Evolutionary conservation across 352 stramenopile genomes (phyloP).

Genomic region (Globisporangium recalcitrans): DNA sequence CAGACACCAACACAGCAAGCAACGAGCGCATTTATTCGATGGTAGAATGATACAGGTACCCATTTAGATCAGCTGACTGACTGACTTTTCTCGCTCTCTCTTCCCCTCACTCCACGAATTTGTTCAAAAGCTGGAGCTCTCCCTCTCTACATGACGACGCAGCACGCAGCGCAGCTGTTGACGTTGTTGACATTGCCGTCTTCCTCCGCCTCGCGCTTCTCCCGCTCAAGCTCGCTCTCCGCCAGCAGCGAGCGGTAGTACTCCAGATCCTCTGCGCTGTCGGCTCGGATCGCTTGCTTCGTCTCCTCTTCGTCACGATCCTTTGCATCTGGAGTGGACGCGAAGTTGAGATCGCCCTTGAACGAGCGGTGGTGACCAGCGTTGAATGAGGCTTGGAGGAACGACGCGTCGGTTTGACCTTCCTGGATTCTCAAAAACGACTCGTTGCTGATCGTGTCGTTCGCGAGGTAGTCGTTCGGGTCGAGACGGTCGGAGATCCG

Average conservation of each 20-base stretch:
- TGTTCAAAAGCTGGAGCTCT: not conserved
- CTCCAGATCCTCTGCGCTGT: constrained; percentile 38
- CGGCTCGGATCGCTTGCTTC: constrained; percentile 5
- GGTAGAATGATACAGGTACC: not conserved
- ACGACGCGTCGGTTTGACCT: constrained; percentile 20
- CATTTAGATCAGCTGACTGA: not conserved
- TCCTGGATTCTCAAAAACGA: constrained; percentile 48
- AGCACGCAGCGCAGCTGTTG: constrained; percentile 52
- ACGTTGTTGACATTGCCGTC: constrained; percentile 8
- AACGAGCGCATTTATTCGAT: not conserved
- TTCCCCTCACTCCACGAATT: too few relatives aligned
- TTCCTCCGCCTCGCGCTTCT: constrained; percentile 24
- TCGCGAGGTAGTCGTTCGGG: constrained; percentile 53
- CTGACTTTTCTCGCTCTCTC: not conserved
- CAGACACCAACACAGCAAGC: not conserved
- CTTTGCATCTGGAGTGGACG: constrained; percentile 2
- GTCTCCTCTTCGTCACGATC: not conserved
- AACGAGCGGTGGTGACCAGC: constrained; percentile 30
- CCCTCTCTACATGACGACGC: constrained; percentile 32
- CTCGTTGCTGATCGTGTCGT: constrained; percentile 74
- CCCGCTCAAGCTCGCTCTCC: constrained; percentile 34
- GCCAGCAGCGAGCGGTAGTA: constrained; percentile 42
- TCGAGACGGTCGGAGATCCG: constrained; percentile 31
- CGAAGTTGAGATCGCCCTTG: constrained; percentile 46
- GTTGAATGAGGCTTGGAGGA: constrained; percentile 19